Evolutionary conservation across 2,329 filamentous ascomycete species (phyloP).

Genomic region (Xylariaceae sp.): DNA sequence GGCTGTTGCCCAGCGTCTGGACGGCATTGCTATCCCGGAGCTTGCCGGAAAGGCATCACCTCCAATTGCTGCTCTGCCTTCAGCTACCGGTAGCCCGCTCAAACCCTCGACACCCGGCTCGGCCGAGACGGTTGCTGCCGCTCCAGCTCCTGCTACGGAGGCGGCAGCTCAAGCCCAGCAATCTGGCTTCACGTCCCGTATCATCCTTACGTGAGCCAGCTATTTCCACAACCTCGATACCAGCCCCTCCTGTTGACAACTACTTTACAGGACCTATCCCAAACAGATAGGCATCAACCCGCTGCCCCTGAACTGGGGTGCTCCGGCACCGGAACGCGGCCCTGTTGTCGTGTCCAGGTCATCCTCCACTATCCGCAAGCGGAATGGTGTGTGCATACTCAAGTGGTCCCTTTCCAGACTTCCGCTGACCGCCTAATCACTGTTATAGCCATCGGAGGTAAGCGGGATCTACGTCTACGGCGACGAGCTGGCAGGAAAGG

Average conservation of each 20-base stretch:
- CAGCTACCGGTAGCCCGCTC: conserved; percentile 5
- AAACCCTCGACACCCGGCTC: conserved; percentile 9
- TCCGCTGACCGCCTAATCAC: neutral
- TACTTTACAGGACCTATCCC: conserved; percentile 63
- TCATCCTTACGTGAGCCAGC: conserved; percentile 42
- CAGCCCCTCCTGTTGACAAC: neutral
- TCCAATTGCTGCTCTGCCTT: conserved; percentile 8
- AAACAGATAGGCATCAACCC: conserved; percentile 91
- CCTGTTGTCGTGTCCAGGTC: conserved; percentile 81
- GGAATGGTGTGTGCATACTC: conserved; percentile 57
- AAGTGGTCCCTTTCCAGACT: neutral
- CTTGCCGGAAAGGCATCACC: conserved; percentile 12
- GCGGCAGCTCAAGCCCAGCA: conserved; percentile 27
- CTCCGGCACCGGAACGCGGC: conserved; percentile 67
- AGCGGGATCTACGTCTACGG: conserved; percentile 16
- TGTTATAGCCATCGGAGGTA: conserved; percentile 48
- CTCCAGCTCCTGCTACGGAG: conserved; percentile 13
- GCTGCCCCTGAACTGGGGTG: conserved; percentile 82
- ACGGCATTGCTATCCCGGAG: conserved; percentile 18
- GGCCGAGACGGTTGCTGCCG: conserved; percentile 9
- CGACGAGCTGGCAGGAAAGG: conserved; percentile 1
- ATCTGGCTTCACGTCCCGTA: conserved; percentile 44
- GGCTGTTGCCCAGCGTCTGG: conserved; percentile 21
- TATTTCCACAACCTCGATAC: neutral
- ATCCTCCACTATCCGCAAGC: conserved; percentile 65